phyloP scores from a whole-genome alignment of 2,329 filamentous ascomycete species.

The Ophiostoma fasciatum region DNA sequence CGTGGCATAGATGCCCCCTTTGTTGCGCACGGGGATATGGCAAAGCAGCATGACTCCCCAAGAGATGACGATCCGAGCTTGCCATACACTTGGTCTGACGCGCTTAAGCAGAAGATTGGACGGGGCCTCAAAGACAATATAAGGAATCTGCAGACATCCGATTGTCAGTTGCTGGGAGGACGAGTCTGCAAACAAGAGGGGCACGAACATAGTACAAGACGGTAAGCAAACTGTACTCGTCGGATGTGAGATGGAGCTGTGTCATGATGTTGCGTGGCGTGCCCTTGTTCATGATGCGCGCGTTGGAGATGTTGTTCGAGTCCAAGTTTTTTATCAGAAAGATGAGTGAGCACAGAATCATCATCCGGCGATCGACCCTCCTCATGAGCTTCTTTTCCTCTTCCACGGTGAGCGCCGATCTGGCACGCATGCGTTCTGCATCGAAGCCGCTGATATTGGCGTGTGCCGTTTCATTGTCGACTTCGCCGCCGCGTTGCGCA shows the following conservation, averaged over 20 bases:
- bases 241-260: constrained; percentile 23
- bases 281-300: constrained; percentile 27
- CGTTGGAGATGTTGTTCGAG: constrained; percentile 25
- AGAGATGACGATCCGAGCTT: constrained; percentile 60
- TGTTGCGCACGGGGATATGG: constrained; percentile 37
- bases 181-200: background rate
- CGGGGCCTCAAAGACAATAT: constrained; percentile 60
- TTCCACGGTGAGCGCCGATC: constrained; percentile 14
- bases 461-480: constrained; percentile 7
- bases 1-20: constrained; percentile 29
- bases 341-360: constrained; percentile 25
- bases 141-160: constrained; percentile 34
- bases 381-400: constrained; percentile 30
- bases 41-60: constrained; percentile 35
- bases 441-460: constrained; percentile 16
- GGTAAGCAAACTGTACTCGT: constrained; percentile 25
- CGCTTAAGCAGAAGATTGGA: constrained; percentile 66
- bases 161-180: background rate
- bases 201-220: constrained; percentile 23
- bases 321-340: constrained; percentile 27
- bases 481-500: constrained; percentile 13
- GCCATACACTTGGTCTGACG: constrained; percentile 57
- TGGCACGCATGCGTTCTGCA: constrained; percentile 22
- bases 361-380: constrained; percentile 26
- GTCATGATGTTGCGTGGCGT: constrained; percentile 26